A percentile compares a stretch with the other conserved stretches of the same genome.
Conservation (phyloP, 495 filamentous ascomycete species). For the Astrothelium subdiscretum region DNA sequence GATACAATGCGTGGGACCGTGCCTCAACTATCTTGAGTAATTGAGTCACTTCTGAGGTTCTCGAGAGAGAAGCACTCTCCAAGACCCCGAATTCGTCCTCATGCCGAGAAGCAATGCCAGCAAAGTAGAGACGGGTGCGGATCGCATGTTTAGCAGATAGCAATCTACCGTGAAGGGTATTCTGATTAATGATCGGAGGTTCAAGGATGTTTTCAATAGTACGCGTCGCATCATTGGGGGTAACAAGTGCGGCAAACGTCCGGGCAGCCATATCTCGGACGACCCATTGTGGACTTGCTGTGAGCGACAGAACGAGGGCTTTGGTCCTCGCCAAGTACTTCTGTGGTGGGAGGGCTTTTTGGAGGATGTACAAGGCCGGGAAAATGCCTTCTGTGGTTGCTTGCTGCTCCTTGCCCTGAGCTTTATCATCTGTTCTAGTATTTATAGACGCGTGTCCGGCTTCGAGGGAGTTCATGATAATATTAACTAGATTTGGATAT, state of each 20-base stretch:
- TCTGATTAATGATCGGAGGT: constrained; percentile 35
- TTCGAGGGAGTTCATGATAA: constrained; percentile 56
- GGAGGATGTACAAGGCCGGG: constrained; percentile 76
- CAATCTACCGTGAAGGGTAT: constrained; percentile 51
- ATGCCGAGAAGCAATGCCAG: neutral
- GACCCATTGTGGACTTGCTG: constrained; percentile 72
- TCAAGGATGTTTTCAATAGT: constrained; percentile 40
- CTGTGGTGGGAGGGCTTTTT: constrained; percentile 46
- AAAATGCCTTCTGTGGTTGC: constrained; percentile 58
- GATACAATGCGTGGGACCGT: constrained; percentile 5
- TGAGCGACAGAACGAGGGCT: constrained; percentile 39
- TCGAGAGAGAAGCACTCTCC: neutral
- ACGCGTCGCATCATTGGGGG: constrained; percentile 27
- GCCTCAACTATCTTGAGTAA: neutral
- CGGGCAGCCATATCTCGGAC: constrained; percentile 83
- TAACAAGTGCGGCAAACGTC: constrained; percentile 47
- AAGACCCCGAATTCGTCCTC: neutral
- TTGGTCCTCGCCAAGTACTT: constrained; percentile 32
- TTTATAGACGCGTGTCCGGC: constrained; percentile 12
- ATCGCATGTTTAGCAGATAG: constrained; percentile 41
- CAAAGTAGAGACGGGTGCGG: neutral
- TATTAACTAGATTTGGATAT: constrained; percentile 55
- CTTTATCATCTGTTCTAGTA: neutral
- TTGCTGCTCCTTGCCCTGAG: neutral
- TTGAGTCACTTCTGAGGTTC: neutral